These are phyloP conservation scores for Metschnikowia similis DNA, from an alignment of 805 yeast species.

Conservation along the genomic window DNA sequence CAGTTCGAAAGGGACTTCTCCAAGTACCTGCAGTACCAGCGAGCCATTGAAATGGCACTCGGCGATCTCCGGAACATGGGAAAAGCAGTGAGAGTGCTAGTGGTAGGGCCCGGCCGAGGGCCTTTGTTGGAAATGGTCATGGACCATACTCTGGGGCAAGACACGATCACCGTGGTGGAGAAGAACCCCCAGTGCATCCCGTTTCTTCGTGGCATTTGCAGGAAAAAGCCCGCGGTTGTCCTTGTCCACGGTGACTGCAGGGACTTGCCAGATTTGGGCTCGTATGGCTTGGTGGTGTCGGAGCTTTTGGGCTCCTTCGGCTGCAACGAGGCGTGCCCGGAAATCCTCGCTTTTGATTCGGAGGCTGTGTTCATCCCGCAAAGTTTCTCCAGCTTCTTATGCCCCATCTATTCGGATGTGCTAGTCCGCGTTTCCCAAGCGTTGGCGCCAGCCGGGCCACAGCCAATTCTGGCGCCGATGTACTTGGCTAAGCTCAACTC, in stretches of 20 bases:
- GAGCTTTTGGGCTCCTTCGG: slow-evolving; percentile 90
- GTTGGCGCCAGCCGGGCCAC: neutral
- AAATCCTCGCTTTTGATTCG: slow-evolving; percentile 48
- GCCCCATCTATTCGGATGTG: slow-evolving; percentile 64
- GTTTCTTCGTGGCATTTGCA: slow-evolving; percentile 46
- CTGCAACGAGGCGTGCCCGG: slow-evolving; percentile 88
- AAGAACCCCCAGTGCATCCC: slow-evolving; percentile 61
- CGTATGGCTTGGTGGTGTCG: slow-evolving; percentile 60
- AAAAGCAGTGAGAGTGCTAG: slow-evolving; percentile 35
- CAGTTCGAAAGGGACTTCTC: slow-evolving; percentile 65
- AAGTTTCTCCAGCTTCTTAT: slow-evolving; percentile 53
- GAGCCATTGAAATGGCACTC: slow-evolving; percentile 58
- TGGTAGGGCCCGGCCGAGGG: slow-evolving; percentile 89
- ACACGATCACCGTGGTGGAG: slow-evolving; percentile 54
- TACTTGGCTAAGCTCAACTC: slow-evolving; percentile 20
- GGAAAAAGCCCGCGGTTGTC: slow-evolving; percentile 33
- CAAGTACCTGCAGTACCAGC: slow-evolving; percentile 66
- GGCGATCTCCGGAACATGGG: slow-evolving; percentile 13
- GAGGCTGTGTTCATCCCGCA: slow-evolving; percentile 40
- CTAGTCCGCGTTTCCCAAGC: slow-evolving; percentile 20
- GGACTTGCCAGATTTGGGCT: slow-evolving; percentile 14
- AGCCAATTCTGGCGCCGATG: neutral
- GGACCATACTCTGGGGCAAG: slow-evolving; percentile 11
- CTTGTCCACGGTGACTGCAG: slow-evolving; percentile 60
- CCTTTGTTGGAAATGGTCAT: slow-evolving; percentile 55